Percentiles rank a stretch among this genome's conserved stretches.
Evolutionary conservation across 208 protist genomes (phyloP).

Genomic region (Leishmania turanica): DNA sequence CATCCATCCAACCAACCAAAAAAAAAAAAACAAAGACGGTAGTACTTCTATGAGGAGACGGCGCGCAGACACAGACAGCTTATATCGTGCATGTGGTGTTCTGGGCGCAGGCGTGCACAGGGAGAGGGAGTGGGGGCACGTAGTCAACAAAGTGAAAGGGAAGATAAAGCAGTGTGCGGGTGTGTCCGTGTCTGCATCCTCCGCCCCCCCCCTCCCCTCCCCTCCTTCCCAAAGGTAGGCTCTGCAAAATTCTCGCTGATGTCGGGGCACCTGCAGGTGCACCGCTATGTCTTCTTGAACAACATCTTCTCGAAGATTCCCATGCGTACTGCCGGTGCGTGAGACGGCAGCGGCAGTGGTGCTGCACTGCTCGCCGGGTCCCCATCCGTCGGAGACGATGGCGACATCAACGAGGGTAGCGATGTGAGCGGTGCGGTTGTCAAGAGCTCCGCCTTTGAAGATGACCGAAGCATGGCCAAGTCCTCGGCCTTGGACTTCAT

Average conservation of each 20-base stretch:
- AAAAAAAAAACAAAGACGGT: not conserved
- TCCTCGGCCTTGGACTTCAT: not conserved
- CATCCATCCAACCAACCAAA: too few species aligned
- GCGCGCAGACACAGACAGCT: not conserved
- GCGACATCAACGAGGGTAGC: not conserved
- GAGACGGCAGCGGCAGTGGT: slow-evolving; percentile 2
- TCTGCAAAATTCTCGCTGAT: not conserved
- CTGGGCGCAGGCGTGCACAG: not conserved
- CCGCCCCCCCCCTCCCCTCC: not conserved
- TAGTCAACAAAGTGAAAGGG: not conserved
- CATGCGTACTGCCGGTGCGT: not conserved
- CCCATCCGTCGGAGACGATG: not conserved
- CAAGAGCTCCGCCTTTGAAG: not conserved
- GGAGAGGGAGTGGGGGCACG: not conserved
- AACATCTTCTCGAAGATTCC: slow-evolving; percentile 21
- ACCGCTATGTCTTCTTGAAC: slow-evolving; percentile 16
- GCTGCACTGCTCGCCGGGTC: not conserved
- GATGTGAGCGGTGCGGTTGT: not conserved
- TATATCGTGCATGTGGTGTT: too few species aligned
- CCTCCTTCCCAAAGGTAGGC: not conserved
- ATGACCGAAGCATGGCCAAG: not conserved
- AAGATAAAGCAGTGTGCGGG: not conserved
- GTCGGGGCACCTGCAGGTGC: not conserved
- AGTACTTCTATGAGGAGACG: not conserved
- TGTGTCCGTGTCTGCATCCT: not conserved